Conservation (phyloP, 192 early-diverging fungal genomes). For the Mortierella alpina region DNA sequence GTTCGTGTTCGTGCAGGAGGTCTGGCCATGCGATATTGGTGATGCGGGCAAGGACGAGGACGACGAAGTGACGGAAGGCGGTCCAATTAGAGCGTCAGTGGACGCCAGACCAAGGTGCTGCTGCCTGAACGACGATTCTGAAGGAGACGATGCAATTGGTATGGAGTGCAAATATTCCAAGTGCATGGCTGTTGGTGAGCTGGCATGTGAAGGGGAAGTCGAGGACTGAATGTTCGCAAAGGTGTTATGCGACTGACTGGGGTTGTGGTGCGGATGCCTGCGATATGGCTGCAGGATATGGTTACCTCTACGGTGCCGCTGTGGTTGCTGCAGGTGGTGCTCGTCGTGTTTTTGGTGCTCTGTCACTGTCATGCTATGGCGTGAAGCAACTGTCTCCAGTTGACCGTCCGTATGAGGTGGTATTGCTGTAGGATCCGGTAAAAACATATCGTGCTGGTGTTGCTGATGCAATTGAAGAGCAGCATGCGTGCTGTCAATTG, state of each 20-base stretch:
- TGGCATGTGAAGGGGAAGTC: not conserved
- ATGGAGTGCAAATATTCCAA: constrained; percentile 25
- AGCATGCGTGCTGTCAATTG: constrained; percentile 19
- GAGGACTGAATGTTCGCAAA: not conserved
- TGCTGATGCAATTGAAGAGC: constrained; percentile 4
- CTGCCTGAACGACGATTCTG: too few relatives aligned
- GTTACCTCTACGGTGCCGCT: not conserved
- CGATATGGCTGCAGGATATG: not conserved
- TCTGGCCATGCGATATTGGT: not conserved
- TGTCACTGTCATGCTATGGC: not conserved
- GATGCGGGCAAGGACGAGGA: not conserved
- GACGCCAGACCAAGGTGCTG: too few relatives aligned
- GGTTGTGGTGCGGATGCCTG: not conserved
- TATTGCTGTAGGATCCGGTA: not conserved
- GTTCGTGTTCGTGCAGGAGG: not conserved
- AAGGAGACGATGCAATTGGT: constrained; percentile 3
- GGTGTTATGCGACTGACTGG: not conserved
- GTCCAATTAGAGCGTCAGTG: not conserved
- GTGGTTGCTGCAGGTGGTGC: not conserved
- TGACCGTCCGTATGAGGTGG: not conserved
- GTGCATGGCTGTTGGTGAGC: constrained; percentile 3
- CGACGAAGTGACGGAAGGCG: not conserved
- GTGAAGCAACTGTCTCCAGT: not conserved
- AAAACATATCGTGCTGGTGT: not conserved
- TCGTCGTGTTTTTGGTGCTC: not conserved